Evolutionary conservation across 805 yeast genomes (phyloP).

Genomic region (Metschnikowia peoriensis): DNA sequence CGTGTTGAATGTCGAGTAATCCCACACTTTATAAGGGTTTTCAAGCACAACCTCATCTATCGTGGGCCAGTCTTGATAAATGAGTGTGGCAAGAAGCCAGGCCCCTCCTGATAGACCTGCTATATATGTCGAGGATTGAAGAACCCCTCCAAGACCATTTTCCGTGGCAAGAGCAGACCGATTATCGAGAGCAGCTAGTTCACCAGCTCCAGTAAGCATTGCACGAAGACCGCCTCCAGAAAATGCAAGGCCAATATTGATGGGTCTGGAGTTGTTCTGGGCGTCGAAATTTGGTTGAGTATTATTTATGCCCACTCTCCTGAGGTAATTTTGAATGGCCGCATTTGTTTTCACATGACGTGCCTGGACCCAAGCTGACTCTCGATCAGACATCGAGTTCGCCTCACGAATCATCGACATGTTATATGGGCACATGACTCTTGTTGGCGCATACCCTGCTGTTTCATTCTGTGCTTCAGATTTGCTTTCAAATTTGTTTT

Average conservation of each 20-base stretch:
- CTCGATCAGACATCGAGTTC: slow-evolving; percentile 42
- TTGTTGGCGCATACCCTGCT: slow-evolving; percentile 54
- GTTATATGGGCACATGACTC: slow-evolving; percentile 49
- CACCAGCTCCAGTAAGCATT: slow-evolving; percentile 29
- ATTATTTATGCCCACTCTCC: slow-evolving; percentile 11
- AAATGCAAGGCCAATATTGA: slow-evolving; percentile 32
- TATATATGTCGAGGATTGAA: slow-evolving; percentile 68
- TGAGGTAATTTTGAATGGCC: slow-evolving; percentile 14
- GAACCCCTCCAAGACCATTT: slow-evolving; percentile 63
- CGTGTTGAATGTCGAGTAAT: slow-evolving; percentile 28
- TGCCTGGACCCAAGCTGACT: slow-evolving; percentile 49
- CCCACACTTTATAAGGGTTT: slow-evolving; percentile 35
- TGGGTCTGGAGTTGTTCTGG: slow-evolving; percentile 3
- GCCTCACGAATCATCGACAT: slow-evolving; percentile 47
- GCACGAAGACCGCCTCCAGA: slow-evolving; percentile 38
- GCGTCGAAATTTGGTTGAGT: not conserved
- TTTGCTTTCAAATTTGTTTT: not conserved
- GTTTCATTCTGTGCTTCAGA: not conserved
- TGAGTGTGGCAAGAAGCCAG: slow-evolving; percentile 73
- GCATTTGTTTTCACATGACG: slow-evolving; percentile 14
- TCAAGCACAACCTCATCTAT: slow-evolving; percentile 53
- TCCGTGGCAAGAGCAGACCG: slow-evolving; percentile 21
- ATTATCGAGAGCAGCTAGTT: slow-evolving; percentile 19
- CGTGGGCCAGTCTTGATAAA: slow-evolving; percentile 69
- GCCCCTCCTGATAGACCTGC: slow-evolving; percentile 84